Percentiles rank a stretch among this genome's conserved stretches.
Evolutionary conservation across 257 asterid species (phyloP).

Genomic region (Solanum commersonii): DNA sequence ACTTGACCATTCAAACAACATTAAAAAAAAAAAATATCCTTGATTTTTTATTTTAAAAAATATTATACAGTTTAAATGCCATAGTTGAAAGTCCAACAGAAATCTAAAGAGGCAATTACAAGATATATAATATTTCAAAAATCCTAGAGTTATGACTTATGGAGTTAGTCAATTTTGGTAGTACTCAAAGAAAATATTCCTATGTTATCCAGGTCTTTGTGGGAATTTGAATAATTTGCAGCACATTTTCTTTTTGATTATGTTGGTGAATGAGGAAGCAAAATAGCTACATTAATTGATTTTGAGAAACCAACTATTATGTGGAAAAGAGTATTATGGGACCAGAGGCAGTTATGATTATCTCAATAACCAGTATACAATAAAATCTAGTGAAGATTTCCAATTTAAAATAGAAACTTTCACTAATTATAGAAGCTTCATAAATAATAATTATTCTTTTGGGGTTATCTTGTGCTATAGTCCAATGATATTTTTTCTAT

Average conservation of each 20-base stretch:
- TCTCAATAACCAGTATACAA: not conserved
- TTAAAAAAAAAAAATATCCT: not conserved
- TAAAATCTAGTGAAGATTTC: not conserved
- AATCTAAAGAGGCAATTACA: too few species aligned
- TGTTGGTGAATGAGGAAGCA: not conserved
- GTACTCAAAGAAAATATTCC: not conserved
- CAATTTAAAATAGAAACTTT: not conserved
- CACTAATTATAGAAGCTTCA: too few species aligned
- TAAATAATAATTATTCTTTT: not conserved
- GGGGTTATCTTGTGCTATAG: not conserved
- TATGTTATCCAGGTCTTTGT: not conserved
- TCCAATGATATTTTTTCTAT: not conserved
- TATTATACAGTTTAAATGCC: conserved; percentile 18
- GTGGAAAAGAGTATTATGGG: not conserved
- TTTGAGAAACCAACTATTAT: not conserved
- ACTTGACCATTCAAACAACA: conserved; percentile 22
- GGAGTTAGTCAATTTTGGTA: not conserved
- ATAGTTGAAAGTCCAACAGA: too few species aligned
- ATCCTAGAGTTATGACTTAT: not conserved
- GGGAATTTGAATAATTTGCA: not conserved
- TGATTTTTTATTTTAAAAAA: not conserved
- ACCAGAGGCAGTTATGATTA: not conserved
- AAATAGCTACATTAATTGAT: not conserved
- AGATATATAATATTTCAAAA: not conserved
- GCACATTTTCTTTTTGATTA: not conserved